Conservation (phyloP, 2,329 filamentous ascomycete genomes). For the Biscogniauxia marginata region DNA sequence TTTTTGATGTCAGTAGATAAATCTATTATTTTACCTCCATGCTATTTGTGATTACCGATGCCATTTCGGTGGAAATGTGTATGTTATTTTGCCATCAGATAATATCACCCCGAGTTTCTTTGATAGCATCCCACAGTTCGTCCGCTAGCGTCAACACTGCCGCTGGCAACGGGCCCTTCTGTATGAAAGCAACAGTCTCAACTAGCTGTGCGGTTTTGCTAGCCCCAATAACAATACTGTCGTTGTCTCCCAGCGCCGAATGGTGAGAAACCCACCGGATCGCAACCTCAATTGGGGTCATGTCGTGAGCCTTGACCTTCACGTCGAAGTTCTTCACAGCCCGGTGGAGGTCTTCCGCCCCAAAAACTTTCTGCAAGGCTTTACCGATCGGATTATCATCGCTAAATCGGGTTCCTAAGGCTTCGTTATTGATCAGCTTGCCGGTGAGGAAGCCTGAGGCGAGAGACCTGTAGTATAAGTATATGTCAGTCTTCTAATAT, state of each 20-base stretch:
- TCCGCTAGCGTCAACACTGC: slow-evolving; percentile 19
- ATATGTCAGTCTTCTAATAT: background rate
- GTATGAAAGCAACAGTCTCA: slow-evolving; percentile 29
- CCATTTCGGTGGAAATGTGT: too few relatives aligned
- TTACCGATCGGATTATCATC: slow-evolving; percentile 27
- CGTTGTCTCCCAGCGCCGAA: slow-evolving; percentile 25
- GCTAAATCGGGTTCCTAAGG: slow-evolving; percentile 29
- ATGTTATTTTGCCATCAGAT: slow-evolving; percentile 2
- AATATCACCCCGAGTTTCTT: slow-evolving; percentile 16
- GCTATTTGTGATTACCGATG: too few relatives aligned
- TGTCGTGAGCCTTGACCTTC: slow-evolving; percentile 22
- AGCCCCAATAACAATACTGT: slow-evolving; percentile 36
- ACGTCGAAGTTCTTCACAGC: slow-evolving; percentile 33
- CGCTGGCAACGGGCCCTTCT: slow-evolving; percentile 33
- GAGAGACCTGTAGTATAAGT: slow-evolving; percentile 5
- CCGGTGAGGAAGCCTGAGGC: slow-evolving; percentile 36
- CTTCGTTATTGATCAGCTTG: slow-evolving; percentile 26
- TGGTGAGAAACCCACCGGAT: slow-evolving; percentile 36
- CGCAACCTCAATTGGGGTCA: slow-evolving; percentile 34
- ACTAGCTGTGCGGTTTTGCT: slow-evolving; percentile 32
- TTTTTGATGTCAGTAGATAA: too few relatives aligned
- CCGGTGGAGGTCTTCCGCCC: slow-evolving; percentile 25
- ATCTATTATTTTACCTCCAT: too few relatives aligned
- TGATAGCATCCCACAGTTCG: slow-evolving; percentile 23
- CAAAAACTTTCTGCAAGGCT: slow-evolving; percentile 28